Evolutionary conservation across 305 asterid genomes (phyloP).

Genomic region (Rubia balearica): DNA sequence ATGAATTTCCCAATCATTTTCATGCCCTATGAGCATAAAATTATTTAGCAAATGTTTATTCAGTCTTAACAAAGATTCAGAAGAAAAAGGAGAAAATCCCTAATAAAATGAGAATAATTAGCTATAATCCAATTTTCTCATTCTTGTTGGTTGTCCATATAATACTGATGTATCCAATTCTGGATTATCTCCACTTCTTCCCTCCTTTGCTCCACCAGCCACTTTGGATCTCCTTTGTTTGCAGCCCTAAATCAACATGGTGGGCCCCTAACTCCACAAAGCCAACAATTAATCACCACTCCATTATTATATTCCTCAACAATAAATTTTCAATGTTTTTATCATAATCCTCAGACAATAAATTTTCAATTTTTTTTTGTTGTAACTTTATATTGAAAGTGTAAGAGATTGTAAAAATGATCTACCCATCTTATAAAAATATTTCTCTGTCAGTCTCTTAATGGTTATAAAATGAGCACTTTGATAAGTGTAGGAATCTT

Average conservation of each 20-base stretch:
- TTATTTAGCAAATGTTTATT: too few relatives aligned
- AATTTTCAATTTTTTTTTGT: background rate
- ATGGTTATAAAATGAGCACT: too few relatives aligned
- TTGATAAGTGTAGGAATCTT: too few relatives aligned
- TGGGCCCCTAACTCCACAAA: slow-evolving; percentile 49
- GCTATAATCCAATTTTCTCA: background rate
- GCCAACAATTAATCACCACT: background rate
- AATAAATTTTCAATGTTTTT: too few relatives aligned
- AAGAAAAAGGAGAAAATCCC: background rate
- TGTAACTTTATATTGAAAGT: background rate
- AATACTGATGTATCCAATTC: slow-evolving; percentile 55
- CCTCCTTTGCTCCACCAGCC: slow-evolving; percentile 54
- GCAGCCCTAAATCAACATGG: slow-evolving; percentile 63
- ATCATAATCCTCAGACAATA: too few relatives aligned
- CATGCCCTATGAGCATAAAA: too few relatives aligned
- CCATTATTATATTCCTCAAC: too few relatives aligned
- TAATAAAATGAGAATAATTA: too few relatives aligned
- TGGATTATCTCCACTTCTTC: slow-evolving; percentile 52
- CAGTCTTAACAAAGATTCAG: background rate
- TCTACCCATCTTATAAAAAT: too few relatives aligned
- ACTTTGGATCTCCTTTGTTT: slow-evolving; percentile 46
- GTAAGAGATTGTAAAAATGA: background rate
- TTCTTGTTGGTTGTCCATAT: slow-evolving; percentile 30
- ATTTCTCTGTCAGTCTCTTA: too few relatives aligned
- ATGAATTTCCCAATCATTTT: too few relatives aligned